These are phyloP conservation scores for Amanita jacksonii DNA, from an alignment of 768 basidiomycete species.

Conservation along the genomic window DNA sequence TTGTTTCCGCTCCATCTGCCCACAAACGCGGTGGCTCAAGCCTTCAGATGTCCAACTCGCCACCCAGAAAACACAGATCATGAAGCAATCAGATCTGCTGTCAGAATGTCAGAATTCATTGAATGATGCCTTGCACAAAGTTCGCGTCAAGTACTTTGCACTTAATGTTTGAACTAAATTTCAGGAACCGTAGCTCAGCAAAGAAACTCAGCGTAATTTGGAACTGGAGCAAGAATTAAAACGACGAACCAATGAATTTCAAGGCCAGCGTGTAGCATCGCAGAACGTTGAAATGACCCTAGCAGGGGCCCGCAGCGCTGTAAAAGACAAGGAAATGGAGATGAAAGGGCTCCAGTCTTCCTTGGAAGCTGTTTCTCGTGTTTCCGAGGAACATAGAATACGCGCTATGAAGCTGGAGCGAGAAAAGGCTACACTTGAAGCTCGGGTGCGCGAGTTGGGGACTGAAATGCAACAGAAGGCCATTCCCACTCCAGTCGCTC, in stretches of 20 bases:
- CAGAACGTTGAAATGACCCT: conserved; percentile 47
- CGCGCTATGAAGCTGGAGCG: conserved; percentile 39
- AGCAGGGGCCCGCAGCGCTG: conserved; percentile 34
- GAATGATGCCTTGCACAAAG: conserved; percentile 40
- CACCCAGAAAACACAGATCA: conserved; percentile 33
- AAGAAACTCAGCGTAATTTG: conserved; percentile 47
- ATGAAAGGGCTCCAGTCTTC: conserved; percentile 46
- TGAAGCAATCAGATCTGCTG: conserved; percentile 31
- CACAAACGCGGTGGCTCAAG: conserved; percentile 8
- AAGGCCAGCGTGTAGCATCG: conserved; percentile 39
- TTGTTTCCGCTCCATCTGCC: conserved; percentile 1
- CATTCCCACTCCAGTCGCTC: conserved; percentile 20
- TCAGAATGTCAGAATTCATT: conserved; percentile 32
- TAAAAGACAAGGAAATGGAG: conserved; percentile 40
- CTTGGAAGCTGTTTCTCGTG: conserved; percentile 43
- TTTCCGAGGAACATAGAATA: conserved; percentile 36
- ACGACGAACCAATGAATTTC: conserved; percentile 44
- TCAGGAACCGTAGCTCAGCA: conserved; percentile 34
- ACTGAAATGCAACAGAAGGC: conserved; percentile 22
- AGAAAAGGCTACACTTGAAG: conserved; percentile 49
- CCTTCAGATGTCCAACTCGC: conserved; percentile 38
- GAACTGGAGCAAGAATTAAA: conserved; percentile 42
- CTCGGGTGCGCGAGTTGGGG: conserved; percentile 51
- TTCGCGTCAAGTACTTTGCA: no score
- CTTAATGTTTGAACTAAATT: no score